A percentile compares a stretch with the other conserved stretches of the same genome.
Evolutionary conservation across 2,329 filamentous ascomycete genomes (phyloP).

Genomic region (Verticillium nubilum): DNA sequence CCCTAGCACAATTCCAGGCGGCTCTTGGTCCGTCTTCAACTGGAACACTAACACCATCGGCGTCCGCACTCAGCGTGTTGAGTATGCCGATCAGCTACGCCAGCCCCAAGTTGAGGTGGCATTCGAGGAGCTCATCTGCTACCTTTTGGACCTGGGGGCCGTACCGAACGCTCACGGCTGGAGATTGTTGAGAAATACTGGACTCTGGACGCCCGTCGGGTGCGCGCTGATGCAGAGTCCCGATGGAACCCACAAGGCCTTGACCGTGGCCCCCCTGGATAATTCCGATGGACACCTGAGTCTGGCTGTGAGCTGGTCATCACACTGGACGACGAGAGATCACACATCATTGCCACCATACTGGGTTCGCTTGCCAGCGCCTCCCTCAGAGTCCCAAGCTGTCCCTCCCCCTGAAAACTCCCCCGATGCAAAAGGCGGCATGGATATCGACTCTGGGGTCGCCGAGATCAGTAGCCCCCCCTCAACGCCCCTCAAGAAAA

Average conservation of each 20-base stretch:
- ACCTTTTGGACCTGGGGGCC: conserved; percentile 59
- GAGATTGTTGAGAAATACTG: conserved; percentile 49
- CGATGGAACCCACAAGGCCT: conserved; percentile 39
- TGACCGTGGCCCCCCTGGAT: conserved; percentile 49
- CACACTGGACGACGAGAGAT: conserved; percentile 47
- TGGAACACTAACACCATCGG: conserved; percentile 61
- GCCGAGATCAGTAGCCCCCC: not conserved
- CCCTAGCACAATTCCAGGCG: conserved; percentile 51
- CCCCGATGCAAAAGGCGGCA: not conserved
- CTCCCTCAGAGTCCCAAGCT: conserved; percentile 6
- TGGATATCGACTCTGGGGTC: not conserved
- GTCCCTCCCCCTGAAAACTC: not conserved
- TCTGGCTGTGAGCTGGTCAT: conserved; percentile 50
- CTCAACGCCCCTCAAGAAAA: not conserved
- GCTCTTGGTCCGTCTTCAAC: conserved; percentile 60
- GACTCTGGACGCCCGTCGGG: conserved; percentile 55
- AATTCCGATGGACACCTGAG: conserved; percentile 58
- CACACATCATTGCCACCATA: conserved; percentile 51
- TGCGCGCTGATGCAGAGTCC: conserved; percentile 51
- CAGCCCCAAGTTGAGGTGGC: conserved; percentile 47
- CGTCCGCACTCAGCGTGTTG: conserved; percentile 55
- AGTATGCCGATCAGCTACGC: conserved; percentile 52
- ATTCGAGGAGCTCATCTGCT: conserved; percentile 56
- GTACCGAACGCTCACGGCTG: conserved; percentile 55
- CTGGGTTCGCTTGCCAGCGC: conserved; percentile 46